Percentiles rank a stretch among this genome's conserved stretches.
Evolutionary conservation across 306 rosid species (phyloP).

Genomic region (Amphicarpaea edgeworthii): DNA sequence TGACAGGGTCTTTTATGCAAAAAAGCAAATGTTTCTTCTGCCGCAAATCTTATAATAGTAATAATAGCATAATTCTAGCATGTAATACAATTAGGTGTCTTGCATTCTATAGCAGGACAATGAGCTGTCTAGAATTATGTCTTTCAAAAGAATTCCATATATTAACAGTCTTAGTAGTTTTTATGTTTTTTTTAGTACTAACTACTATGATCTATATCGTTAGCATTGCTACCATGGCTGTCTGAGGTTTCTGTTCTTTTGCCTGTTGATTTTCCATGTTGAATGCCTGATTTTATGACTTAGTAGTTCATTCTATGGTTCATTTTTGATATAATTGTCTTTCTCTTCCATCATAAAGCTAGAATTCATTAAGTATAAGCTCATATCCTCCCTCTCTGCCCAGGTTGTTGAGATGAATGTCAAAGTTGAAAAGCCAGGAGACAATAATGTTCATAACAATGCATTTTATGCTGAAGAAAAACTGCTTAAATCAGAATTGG

Average conservation of each 20-base stretch:
- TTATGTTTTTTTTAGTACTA: conserved; percentile 1
- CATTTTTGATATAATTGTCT: not conserved
- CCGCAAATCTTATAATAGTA: not conserved
- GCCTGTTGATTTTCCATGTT: not conserved
- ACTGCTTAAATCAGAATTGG: conserved; percentile 71
- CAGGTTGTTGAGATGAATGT: conserved; percentile 81
- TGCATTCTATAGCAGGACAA: conserved; percentile 7
- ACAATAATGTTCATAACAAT: conserved; percentile 77
- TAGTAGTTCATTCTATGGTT: not conserved
- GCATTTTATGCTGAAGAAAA: conserved; percentile 85
- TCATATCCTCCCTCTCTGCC: not conserved
- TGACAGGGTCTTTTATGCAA: not conserved
- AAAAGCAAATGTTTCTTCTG: conserved; percentile 2
- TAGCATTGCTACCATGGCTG: not conserved
- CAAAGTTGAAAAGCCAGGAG: conserved; percentile 79
- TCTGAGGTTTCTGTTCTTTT: conserved; percentile 13
- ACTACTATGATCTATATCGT: not conserved
- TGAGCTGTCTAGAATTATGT: not conserved
- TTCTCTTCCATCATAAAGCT: conserved; percentile 10
- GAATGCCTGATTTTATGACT: conserved; percentile 4
- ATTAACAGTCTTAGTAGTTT: not conserved
- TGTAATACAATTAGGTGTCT: not conserved
- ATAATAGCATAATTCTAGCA: not conserved
- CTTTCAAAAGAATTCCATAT: conserved; percentile 3
- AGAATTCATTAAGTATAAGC: conserved; percentile 31